These are phyloP conservation scores for Colletotrichum sp. DNA, from an alignment of 2,329 filamentous ascomycete genomes.

Conservation along the genomic window DNA sequence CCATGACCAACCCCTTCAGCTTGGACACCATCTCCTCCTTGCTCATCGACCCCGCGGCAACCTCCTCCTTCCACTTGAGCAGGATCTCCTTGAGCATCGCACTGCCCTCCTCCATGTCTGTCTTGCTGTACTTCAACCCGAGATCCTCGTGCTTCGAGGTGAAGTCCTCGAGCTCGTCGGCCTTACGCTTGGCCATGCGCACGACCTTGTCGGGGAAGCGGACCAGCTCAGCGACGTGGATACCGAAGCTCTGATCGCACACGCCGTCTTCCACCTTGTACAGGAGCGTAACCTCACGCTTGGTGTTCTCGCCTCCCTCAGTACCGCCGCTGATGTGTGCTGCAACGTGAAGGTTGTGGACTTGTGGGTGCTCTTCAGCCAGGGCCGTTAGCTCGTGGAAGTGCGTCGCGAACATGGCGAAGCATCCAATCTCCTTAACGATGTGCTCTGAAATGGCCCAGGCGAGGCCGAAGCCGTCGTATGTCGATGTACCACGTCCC, in stretches of 20 bases:
- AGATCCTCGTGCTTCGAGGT: constrained; percentile 74
- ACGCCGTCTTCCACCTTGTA: constrained; percentile 97
- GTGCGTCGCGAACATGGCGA: constrained; percentile 94
- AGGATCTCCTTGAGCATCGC: constrained; percentile 83
- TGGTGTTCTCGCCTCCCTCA: constrained; percentile 48
- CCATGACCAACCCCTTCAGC: constrained; percentile 80
- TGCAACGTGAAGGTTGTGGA: constrained; percentile 93
- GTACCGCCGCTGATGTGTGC: constrained; percentile 77
- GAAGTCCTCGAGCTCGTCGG: constrained; percentile 97
- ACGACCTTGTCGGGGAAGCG: constrained; percentile 97
- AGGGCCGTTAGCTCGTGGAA: constrained; percentile 97
- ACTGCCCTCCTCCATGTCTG: constrained; percentile 90
- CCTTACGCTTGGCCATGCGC: constrained; percentile 98
- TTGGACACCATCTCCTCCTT: constrained; percentile 78
- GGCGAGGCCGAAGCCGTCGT: constrained; percentile 97
- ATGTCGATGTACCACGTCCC: constrained; percentile 94
- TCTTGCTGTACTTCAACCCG: constrained; percentile 70
- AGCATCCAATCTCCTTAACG: constrained; percentile 91
- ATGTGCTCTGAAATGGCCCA: constrained; percentile 99
- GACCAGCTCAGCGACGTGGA: constrained; percentile 96
- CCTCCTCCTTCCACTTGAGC: constrained; percentile 83
- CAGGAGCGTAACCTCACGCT: constrained; percentile 88
- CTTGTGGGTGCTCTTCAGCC: constrained; percentile 83
- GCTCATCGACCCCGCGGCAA: constrained; percentile 62
- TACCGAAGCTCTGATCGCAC: constrained; percentile 97